Conservation (phyloP, 2,329 filamentous ascomycete species). For the Alternaria metachromatica region DNA sequence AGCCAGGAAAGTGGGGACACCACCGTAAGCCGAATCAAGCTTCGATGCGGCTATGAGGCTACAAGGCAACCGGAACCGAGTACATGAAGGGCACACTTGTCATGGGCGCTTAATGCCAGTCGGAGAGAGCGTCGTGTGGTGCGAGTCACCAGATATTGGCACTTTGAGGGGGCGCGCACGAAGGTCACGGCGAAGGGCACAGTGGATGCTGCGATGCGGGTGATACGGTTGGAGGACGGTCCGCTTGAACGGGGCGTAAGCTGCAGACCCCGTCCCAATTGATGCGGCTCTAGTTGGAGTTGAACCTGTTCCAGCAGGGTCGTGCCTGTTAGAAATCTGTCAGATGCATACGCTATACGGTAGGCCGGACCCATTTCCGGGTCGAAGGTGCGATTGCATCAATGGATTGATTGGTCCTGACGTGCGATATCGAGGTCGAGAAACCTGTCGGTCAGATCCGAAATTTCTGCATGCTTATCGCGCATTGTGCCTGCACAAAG, state of each 20-base stretch:
- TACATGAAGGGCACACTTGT: neutral
- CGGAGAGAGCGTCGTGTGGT: neutral
- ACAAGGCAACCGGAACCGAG: neutral
- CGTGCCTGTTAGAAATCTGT: neutral
- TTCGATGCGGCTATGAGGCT: neutral
- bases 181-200: neutral
- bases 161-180: neutral
- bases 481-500: neutral
- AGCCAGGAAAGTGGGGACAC: neutral
- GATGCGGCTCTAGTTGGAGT: neutral
- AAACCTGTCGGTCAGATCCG: too few relatives aligned
- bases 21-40: neutral
- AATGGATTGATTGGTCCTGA: neutral
- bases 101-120: neutral
- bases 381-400: neutral
- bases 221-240: too few relatives aligned
- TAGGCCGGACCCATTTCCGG: neutral
- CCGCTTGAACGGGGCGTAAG: too few relatives aligned
- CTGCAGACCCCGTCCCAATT: neutral
- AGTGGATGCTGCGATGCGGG: neutral
- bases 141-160: neutral
- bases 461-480: too few relatives aligned
- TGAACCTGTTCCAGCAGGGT: neutral
- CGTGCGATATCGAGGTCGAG: too few relatives aligned
- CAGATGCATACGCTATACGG: neutral